These are phyloP conservation scores for Cryphonectria carpinicola DNA, from an alignment of 2,329 filamentous ascomycete genomes.

Conservation along the genomic window DNA sequence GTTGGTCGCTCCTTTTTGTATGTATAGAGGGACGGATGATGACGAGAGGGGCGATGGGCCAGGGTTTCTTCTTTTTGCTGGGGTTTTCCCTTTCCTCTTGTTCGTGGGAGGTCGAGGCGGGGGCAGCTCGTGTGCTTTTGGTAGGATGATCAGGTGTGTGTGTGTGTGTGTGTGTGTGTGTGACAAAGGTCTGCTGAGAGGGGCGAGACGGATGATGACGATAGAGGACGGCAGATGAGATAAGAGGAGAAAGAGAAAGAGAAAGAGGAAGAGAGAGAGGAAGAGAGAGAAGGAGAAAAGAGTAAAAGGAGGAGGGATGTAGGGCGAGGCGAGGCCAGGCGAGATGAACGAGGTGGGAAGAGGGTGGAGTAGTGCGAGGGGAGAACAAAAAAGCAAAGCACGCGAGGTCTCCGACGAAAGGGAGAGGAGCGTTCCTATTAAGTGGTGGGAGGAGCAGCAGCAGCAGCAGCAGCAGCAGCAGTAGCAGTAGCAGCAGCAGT, in stretches of 20 bases:
- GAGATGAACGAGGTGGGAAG: neutral
- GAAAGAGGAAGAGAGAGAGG: neutral
- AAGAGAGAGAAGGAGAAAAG: neutral
- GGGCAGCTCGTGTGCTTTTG: neutral
- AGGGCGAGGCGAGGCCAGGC: neutral
- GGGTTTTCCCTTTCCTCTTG: too few relatives aligned
- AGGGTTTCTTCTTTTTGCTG: too few relatives aligned
- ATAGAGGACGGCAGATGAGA: neutral
- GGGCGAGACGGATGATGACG: neutral
- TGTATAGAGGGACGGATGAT: too few relatives aligned
- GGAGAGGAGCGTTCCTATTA: neutral
- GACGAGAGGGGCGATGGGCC: too few relatives aligned
- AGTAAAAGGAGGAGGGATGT: neutral
- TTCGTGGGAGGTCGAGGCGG: too few relatives aligned
- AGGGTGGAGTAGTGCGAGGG: neutral
- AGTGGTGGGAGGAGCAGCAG: too few relatives aligned
- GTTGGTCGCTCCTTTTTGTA: neutral
- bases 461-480: neutral
- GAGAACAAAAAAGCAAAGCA: neutral
- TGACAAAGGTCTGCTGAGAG: neutral
- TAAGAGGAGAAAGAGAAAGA: neutral
- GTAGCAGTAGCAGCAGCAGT: neutral
- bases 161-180: neutral
- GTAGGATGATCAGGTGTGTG: neutral
- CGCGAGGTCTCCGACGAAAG: slow-evolving; percentile 1